Percentiles rank a stretch among this genome's conserved stretches.
These are phyloP conservation scores for Cyclotella atomus DNA, from an alignment of 108 stramenopile species.

Conservation along the genomic window DNA sequence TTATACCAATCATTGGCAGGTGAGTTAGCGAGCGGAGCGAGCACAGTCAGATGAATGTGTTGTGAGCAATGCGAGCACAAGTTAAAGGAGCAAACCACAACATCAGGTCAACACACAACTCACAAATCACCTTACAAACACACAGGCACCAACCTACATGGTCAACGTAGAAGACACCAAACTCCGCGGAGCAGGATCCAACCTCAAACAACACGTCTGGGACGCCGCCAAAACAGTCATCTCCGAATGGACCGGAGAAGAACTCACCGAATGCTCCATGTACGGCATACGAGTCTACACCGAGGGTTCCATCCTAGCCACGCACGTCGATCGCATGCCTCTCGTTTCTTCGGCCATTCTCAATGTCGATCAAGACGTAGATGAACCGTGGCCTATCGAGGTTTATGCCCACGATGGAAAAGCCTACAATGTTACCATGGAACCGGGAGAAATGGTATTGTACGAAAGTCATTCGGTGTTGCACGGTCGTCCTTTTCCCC, in stretches of 20 bases:
- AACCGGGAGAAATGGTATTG: constrained; percentile 90
- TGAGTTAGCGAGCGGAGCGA: not conserved
- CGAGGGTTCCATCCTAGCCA: constrained; percentile 79
- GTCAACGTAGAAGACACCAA: constrained; percentile 69
- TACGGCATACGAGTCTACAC: constrained; percentile 94
- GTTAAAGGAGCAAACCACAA: too few species aligned
- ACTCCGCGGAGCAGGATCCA: constrained; percentile 64
- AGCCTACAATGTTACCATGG: constrained; percentile 90
- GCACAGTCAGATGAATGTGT: not conserved
- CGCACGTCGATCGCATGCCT: constrained; percentile 92
- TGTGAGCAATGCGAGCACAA: too few species aligned
- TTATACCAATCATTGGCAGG: constrained; percentile 75
- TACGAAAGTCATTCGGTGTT: constrained; percentile 91
- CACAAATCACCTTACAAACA: constrained; percentile 2
- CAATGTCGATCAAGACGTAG: constrained; percentile 90
- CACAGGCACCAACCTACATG: constrained; percentile 63
- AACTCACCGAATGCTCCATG: constrained; percentile 72
- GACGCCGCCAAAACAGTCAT: constrained; percentile 71
- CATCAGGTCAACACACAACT: too few species aligned
- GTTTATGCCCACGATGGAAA: constrained; percentile 92
- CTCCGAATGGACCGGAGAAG: constrained; percentile 89
- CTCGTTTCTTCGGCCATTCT: constrained; percentile 89
- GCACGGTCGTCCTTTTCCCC: constrained; percentile 90
- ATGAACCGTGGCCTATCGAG: constrained; percentile 93
- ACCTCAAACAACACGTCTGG: constrained; percentile 75